Evolutionary conservation across 2,329 filamentous ascomycete genomes (phyloP).

Genomic region (Parastagonospora avenae): DNA sequence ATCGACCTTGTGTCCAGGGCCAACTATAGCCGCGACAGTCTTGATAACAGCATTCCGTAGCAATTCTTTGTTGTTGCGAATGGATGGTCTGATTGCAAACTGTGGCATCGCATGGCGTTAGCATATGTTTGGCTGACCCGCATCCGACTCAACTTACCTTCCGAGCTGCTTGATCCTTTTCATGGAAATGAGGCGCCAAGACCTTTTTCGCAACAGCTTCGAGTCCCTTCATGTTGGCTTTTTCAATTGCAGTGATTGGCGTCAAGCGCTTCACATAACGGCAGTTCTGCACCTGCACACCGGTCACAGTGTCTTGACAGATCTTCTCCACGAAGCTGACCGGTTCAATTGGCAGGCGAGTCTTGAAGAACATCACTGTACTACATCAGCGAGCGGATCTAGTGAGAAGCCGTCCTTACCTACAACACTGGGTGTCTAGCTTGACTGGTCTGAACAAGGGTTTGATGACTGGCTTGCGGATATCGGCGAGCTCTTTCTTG

Average conservation of each 20-base stretch:
- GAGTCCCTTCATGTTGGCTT: slow-evolving; percentile 71
- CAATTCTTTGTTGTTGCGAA: slow-evolving; percentile 73
- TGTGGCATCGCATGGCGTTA: slow-evolving; percentile 44
- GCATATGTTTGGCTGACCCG: slow-evolving; percentile 1
- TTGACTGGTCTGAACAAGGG: slow-evolving; percentile 59
- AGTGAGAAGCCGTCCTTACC: slow-evolving; percentile 21
- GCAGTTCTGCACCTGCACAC: slow-evolving; percentile 58
- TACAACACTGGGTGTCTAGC: slow-evolving; percentile 62
- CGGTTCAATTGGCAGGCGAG: slow-evolving; percentile 62
- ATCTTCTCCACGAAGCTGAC: slow-evolving; percentile 64
- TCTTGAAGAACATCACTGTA: slow-evolving; percentile 64
- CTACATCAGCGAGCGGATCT: slow-evolving; percentile 12
- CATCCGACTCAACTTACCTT: slow-evolving; percentile 52
- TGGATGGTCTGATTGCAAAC: slow-evolving; percentile 84
- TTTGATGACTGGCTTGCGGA: slow-evolving; percentile 59
- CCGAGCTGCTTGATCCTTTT: slow-evolving; percentile 52
- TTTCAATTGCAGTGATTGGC: slow-evolving; percentile 64
- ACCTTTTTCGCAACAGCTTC: slow-evolving; percentile 68
- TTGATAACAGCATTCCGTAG: slow-evolving; percentile 73
- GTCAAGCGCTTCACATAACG: slow-evolving; percentile 66
- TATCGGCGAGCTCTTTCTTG: slow-evolving; percentile 69
- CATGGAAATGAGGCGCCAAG: slow-evolving; percentile 68
- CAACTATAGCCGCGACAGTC: slow-evolving; percentile 69
- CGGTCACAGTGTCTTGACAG: slow-evolving; percentile 60
- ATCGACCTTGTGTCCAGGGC: slow-evolving; percentile 73